Percentiles rank a stretch among this genome's conserved stretches.
Evolutionary conservation across 2,329 filamentous ascomycete species (phyloP).

Genomic region (Trichophyton rubrum): DNA sequence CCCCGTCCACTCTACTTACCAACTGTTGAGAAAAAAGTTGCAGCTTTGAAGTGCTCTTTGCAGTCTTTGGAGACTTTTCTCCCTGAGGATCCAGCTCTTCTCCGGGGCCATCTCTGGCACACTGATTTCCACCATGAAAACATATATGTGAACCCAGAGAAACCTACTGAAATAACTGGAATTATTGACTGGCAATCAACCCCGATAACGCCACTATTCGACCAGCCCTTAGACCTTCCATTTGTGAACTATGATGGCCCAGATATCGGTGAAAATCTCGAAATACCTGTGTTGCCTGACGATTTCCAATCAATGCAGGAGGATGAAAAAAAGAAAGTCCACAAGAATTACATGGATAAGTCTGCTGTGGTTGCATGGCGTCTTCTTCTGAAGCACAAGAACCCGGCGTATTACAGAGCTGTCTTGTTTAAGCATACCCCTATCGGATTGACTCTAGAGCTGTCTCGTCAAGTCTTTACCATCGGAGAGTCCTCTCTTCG

Average conservation of each 20-base stretch:
- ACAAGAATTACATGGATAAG: conserved; percentile 16
- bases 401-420: conserved; percentile 7
- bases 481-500: conserved; percentile 19
- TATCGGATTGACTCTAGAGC: conserved; percentile 19
- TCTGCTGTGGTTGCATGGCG: conserved; percentile 10
- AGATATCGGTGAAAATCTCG: conserved; percentile 4
- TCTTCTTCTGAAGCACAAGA: conserved; percentile 9
- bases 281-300: conserved; percentile 13
- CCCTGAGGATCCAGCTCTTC: conserved; percentile 14
- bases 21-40: conserved; percentile 17
- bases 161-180: conserved; percentile 17
- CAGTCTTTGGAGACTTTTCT: conserved; percentile 17
- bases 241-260: conserved; percentile 19
- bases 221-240: conserved; percentile 19
- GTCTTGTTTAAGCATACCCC: conserved; percentile 9
- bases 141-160: conserved; percentile 23
- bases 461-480: conserved; percentile 19
- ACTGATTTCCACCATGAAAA: conserved; percentile 21
- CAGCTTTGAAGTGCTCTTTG: conserved; percentile 18
- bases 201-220: conserved; percentile 21
- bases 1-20: conserved; percentile 20
- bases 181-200: conserved; percentile 25
- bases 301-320: neutral
- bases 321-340: conserved; percentile 15
- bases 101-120: conserved; percentile 17